A percentile compares a stretch with the other conserved stretches of the same genome.
These are phyloP conservation scores for Lactuca saligna DNA, from an alignment of 129 eudicot species.

Conservation along the genomic window DNA sequence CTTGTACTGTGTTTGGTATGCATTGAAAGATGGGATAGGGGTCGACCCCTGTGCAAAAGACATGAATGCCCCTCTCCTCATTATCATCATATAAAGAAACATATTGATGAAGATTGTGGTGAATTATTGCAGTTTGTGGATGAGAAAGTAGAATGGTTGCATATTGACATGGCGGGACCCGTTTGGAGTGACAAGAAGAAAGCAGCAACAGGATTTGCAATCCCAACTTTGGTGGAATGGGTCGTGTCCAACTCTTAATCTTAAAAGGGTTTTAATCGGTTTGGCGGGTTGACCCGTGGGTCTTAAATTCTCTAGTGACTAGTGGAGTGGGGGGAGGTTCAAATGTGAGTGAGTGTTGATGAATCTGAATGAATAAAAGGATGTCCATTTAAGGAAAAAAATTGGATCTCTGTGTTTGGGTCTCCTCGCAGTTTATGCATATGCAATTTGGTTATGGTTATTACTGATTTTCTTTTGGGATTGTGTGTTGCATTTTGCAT, in stretches of 20 bases:
- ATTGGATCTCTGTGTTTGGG: neutral
- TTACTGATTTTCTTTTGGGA: too few species aligned
- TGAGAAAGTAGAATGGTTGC: constrained; percentile 95
- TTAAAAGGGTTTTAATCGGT: constrained; percentile 11
- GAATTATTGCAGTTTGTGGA: constrained; percentile 74
- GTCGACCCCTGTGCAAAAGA: neutral
- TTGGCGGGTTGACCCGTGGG: neutral
- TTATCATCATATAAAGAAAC: neutral
- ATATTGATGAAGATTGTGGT: neutral
- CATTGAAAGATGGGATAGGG: too few species aligned
- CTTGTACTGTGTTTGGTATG: too few species aligned
- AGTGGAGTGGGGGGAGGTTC: neutral
- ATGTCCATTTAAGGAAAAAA: too few species aligned
- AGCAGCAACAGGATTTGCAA: constrained; percentile 79
- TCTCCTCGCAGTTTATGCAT: too few species aligned
- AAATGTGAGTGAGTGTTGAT: neutral
- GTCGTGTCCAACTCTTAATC: constrained; percentile 69
- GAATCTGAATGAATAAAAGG: neutral
- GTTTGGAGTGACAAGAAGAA: constrained; percentile 92
- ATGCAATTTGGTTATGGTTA: neutral
- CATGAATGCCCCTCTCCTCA: too few species aligned
- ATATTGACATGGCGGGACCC: constrained; percentile 95
- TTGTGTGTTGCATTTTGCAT: neutral
- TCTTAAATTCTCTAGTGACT: neutral
- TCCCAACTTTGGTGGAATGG: constrained; percentile 90